Conservation (phyloP, 2,329 filamentous ascomycete species). For the Sporothrix dimorphospora region DNA sequence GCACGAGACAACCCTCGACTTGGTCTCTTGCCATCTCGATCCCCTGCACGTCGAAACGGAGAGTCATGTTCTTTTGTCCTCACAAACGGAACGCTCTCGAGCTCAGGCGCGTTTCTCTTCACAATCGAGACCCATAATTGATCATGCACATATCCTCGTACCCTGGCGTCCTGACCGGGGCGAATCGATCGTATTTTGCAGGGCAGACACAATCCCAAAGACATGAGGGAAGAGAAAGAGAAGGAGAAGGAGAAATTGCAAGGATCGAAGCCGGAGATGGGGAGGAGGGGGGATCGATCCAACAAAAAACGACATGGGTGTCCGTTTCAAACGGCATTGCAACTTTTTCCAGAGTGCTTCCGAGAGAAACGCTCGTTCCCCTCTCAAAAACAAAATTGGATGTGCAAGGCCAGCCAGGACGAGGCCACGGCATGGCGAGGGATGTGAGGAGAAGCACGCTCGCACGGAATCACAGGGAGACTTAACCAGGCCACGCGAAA, state of each 20-base stretch:
- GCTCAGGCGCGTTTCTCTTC: not conserved
- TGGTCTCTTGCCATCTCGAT: not conserved
- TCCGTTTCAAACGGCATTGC: not conserved
- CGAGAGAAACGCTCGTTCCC: not conserved
- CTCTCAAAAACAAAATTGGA: conserved; percentile 13
- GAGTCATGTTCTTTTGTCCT: not conserved
- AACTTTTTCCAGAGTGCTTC: not conserved
- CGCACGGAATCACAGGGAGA: not conserved
- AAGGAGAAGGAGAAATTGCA: conserved; percentile 27
- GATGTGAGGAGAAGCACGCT: not conserved
- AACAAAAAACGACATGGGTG: not conserved
- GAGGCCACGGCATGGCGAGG: not conserved
- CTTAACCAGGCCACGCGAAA: conserved; percentile 22
- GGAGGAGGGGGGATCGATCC: not conserved
- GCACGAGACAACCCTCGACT: not conserved
- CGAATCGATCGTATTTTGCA: not conserved
- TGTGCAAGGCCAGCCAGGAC: not conserved
- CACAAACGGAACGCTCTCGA: not conserved
- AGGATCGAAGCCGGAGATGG: conserved; percentile 14
- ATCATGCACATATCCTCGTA: not conserved
- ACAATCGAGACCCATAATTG: not conserved
- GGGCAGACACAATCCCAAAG: not conserved
- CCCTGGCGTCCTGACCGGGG: not conserved
- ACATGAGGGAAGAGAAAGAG: not conserved
- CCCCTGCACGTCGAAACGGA: not conserved